Conservation (phyloP, 257 asterid species). For the Primulina tabacum region DNA sequence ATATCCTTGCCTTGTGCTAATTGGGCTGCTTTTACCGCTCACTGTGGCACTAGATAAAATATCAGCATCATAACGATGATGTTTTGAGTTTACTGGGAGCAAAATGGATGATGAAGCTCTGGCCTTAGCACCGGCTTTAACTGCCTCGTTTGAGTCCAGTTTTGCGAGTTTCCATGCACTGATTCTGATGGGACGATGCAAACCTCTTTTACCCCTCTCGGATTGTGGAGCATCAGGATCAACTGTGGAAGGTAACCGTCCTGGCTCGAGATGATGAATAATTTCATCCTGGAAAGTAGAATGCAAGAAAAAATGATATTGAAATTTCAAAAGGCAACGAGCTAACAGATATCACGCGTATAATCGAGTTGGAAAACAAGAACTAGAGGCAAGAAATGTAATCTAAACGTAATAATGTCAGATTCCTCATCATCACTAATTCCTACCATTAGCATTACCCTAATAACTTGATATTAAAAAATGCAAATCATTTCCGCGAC, state of each 20-base stretch:
- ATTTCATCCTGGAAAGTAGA: conserved; percentile 67
- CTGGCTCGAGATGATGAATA: conserved; percentile 85
- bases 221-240: conserved; percentile 70
- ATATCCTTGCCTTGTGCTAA: conserved; percentile 59
- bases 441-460: not conserved
- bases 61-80: conserved; percentile 55
- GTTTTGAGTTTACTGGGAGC: conserved; percentile 64
- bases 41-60: conserved; percentile 53
- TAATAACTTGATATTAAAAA: not conserved
- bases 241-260: conserved; percentile 84
- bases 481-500: not conserved
- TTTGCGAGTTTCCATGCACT: conserved; percentile 98
- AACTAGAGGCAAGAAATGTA: not conserved
- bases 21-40: conserved; percentile 76
- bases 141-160: conserved; percentile 77
- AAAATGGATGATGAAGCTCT: conserved; percentile 88
- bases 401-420: not conserved
- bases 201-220: conserved; percentile 57
- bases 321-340: not conserved
- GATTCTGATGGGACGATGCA: conserved; percentile 73
- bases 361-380: not conserved
- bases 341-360: not conserved
- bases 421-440: not conserved
- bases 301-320: not conserved
- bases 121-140: conserved; percentile 91